phyloP scores from a whole-genome alignment of 78 protist species.

The Neovahlkampfia damariscottae region DNA sequence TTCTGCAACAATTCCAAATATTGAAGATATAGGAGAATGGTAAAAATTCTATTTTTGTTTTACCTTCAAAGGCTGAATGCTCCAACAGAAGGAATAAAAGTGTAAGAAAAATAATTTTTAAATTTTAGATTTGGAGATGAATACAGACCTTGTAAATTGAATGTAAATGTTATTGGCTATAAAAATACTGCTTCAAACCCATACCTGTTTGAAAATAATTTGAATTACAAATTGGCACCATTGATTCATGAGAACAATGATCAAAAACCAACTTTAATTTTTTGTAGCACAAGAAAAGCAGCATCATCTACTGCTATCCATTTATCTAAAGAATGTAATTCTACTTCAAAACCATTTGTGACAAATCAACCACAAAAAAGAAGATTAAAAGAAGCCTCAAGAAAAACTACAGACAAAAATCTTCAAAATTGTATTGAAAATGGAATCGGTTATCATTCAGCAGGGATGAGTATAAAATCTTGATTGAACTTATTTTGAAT shows the following conservation, averaged over 20 bases:
- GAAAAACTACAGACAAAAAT: not conserved
- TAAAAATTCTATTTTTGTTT: no score
- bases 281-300: conserved; percentile 40
- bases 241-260: conserved; percentile 9
- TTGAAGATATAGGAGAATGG: conserved; percentile 34
- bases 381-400: not conserved
- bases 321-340: not conserved
- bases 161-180: not conserved
- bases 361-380: not conserved
- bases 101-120: no score
- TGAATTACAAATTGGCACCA: conserved; percentile 20
- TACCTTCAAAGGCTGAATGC: conserved; percentile 21
- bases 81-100: not conserved
- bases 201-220: conserved; percentile 25
- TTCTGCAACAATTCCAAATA: conserved; percentile 51
- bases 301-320: conserved; percentile 13
- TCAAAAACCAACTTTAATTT: conserved; percentile 30
- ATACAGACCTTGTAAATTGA: conserved; percentile 33
- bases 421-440: not conserved
- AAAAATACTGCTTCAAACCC: not conserved
- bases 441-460: conserved; percentile 40
- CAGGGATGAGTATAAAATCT: conserved; percentile 15
- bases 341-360: conserved; percentile 9
- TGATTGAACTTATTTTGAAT: no score
- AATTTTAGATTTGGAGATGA: conserved; percentile 18